phyloP scores from a whole-genome alignment of 2,329 filamentous ascomycete genomes.

The Neocucurbitaria cava region DNA sequence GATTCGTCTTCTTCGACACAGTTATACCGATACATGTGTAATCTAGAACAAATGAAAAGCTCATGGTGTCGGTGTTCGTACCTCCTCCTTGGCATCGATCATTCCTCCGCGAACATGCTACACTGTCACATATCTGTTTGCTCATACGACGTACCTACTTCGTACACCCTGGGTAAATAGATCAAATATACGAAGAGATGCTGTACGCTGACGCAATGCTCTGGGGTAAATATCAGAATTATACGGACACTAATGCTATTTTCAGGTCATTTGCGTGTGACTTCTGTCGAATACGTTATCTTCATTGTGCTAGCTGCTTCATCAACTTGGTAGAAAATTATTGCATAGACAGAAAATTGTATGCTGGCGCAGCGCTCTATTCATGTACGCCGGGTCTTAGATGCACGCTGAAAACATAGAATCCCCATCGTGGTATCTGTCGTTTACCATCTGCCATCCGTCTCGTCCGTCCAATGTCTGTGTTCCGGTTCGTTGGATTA shows the following conservation, averaged over 20 bases:
- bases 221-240: not conserved
- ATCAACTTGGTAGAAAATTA: constrained; percentile 9
- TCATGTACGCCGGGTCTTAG: constrained; percentile 29
- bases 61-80: not conserved
- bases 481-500: not conserved
- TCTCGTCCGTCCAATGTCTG: not conserved
- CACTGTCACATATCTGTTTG: not conserved
- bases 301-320: not conserved
- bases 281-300: not conserved
- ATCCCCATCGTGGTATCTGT: not conserved
- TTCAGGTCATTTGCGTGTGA: not conserved
- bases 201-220: constrained; percentile 1
- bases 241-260: not conserved
- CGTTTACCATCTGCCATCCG: not conserved
- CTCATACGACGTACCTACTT: not conserved
- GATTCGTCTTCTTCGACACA: constrained; percentile 5
- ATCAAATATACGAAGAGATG: not conserved
- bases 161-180: not conserved
- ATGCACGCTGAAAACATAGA: constrained; percentile 31
- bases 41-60: not conserved
- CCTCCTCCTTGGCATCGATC: not conserved
- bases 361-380: constrained; percentile 40
- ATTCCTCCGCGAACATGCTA: not conserved
- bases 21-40: constrained; percentile 11
- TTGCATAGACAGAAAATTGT: constrained; percentile 14